A percentile compares a stretch with the other conserved stretches of the same genome.
phyloP scores from a whole-genome alignment of 768 basidiomycete genomes.

The Termitomyces sp. region DNA sequence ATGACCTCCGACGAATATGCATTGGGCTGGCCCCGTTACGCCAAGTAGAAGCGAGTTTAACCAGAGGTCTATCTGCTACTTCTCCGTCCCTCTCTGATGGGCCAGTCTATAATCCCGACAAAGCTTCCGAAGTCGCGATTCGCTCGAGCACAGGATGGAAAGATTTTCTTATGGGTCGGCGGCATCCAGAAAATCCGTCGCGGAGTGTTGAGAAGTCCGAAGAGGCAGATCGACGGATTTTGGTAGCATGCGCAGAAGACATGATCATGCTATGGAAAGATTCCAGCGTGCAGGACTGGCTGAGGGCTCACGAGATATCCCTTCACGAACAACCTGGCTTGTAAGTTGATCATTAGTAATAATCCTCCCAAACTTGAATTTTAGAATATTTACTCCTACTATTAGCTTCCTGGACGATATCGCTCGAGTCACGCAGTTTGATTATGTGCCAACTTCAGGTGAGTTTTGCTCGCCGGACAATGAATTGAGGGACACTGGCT shows the following conservation, averaged over 20 bases:
- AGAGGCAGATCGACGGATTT: constrained; percentile 42
- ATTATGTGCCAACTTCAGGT: constrained; percentile 55
- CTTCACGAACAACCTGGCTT: constrained; percentile 61
- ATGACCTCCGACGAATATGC: constrained; percentile 42
- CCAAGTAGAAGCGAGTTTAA: constrained; percentile 51
- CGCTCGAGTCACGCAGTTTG: constrained; percentile 42
- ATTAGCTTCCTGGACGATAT: constrained; percentile 58
- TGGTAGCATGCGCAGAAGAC: constrained; percentile 52
- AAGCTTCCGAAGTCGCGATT: constrained; percentile 44
- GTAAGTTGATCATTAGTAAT: constrained; percentile 37
- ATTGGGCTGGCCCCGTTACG: constrained; percentile 51
- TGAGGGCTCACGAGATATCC: constrained; percentile 39
- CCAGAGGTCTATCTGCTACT: constrained; percentile 35
- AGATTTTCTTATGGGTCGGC: constrained; percentile 34
- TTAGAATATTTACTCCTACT: background rate
- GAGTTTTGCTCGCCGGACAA: constrained; percentile 17
- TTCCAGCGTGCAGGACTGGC: constrained; percentile 35
- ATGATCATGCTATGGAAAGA: constrained; percentile 55
- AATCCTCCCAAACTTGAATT: no score
- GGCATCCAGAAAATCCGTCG: constrained; percentile 18
- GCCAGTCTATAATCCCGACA: constrained; percentile 31
- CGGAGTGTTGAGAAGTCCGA: constrained; percentile 19
- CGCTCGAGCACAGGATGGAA: constrained; percentile 51
- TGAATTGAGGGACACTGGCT: background rate
- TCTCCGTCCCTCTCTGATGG: constrained; percentile 10